Evolutionary conservation across 2,329 filamentous ascomycete genomes (phyloP), one percentile per base, ranked within the genome.

Genomic region (Westerdykella aurantiaca): DNA sequence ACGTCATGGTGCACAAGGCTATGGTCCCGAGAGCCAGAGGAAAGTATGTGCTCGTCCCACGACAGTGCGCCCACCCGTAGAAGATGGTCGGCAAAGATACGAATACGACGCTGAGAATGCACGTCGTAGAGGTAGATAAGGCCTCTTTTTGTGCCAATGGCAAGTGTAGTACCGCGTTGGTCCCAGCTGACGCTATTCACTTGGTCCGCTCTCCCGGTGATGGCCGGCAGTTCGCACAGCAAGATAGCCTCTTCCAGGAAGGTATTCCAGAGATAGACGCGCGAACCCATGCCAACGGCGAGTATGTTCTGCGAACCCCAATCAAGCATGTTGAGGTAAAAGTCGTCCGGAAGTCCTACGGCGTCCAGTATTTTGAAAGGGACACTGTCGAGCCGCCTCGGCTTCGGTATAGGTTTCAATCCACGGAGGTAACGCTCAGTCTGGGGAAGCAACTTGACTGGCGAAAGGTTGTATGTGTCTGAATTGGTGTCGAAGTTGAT

Each of bases 121-220:
- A 91, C 93, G 69, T 98, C 93, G 88, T 91, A 98, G 37, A 98
- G 97, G 64, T 97, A 90, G 3, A 98, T 90, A 31, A 95, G 77
- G 5, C 93, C 93, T 70, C 95, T 95, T 37, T 87, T 86, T 2
- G 93, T 98, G 35, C 93, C 93, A 55, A 98, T 94, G 3, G 93
- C 88, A 44, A 98, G 80, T 68, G 98, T 93, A 0, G 91, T 95
- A 31, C 93, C 93, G 48, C 93, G 83, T 69, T 98, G 93, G 56
- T 98, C 98, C 93, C 93, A 98, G 44, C 86, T 94, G 10, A 98
- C 93, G 57, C 90, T 96, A 2, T 93, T 98, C 1, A 98, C 91
- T 0, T 84, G 90, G 63, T 98, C 93, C 25, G 7, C 4, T 29
- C 25, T 29, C 10, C 25, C 25, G 7, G 25, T 29, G 25, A 29